Conservation (phyloP, 2,329 filamentous ascomycete genomes). For the Talaromyces albobiverticillius region DNA sequence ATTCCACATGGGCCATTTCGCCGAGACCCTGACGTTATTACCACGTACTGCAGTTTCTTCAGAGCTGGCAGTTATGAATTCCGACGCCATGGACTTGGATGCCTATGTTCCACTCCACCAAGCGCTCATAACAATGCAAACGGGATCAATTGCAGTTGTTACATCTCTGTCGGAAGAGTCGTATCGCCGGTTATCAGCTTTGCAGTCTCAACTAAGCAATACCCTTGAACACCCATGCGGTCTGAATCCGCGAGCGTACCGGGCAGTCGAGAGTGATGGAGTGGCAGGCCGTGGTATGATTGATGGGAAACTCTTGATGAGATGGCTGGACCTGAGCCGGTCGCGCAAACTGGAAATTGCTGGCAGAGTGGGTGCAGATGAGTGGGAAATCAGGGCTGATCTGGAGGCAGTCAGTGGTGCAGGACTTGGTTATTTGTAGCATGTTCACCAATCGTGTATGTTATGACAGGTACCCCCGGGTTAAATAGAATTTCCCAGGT, state of each 20-base stretch:
- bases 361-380: constrained; percentile 66
- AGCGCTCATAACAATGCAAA: constrained; percentile 69
- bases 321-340: constrained; percentile 74
- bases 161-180: constrained; percentile 73
- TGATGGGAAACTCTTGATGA: constrained; percentile 70
- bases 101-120: constrained; percentile 39
- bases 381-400: constrained; percentile 68
- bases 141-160: constrained; percentile 73
- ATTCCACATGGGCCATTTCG: constrained; percentile 80
- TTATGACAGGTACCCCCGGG: no score
- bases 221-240: constrained; percentile 74
- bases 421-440: constrained; percentile 52
- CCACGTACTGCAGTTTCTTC: constrained; percentile 60
- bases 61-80: constrained; percentile 30
- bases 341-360: constrained; percentile 71
- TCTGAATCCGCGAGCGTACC: constrained; percentile 78
- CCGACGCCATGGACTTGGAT: constrained; percentile 40
- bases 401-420: constrained; percentile 63
- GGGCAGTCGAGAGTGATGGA: constrained; percentile 54
- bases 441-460: no score
- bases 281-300: constrained; percentile 63
- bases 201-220: constrained; percentile 75
- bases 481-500: no score
- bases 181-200: constrained; percentile 78
- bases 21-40: constrained; percentile 72